Evolutionary conservation across 805 yeast genomes (phyloP), one percentile per base, ranked within the genome.

Genomic region (Suhomyces sp.): DNA sequence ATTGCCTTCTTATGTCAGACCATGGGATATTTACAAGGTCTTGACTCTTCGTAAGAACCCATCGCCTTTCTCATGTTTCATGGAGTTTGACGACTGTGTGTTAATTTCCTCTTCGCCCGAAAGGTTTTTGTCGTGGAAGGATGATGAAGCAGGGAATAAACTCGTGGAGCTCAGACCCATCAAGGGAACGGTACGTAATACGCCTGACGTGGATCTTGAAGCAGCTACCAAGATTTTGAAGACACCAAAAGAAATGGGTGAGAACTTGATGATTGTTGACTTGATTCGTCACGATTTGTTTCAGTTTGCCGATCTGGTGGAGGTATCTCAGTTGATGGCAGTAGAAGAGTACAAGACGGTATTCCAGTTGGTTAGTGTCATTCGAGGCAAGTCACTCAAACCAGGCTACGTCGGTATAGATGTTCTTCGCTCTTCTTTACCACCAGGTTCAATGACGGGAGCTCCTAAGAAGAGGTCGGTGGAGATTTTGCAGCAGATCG

Each of bases 401-500:
- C 45, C 54, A 9, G 71, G 62, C 2, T 84, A 79, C 58, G 72
- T 78, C 10, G 99, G 98, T 0, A 72, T 92, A 23, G 98, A 94
- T 65, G 73, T 93, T 2, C 76, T 94, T 10, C 80, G 83, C 19
- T 83, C 83, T 54, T 84, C 97, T 0, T 73, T 96, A 35, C 99
- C 99, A 2, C 97, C 99, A 0, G 99, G 99, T 0, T 93, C 98
- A 0, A 94, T 94, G 99, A 94, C 99, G 0, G 99, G 99, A 2
- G 99, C 99, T 0, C 99, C 99, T 2, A 94, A 94, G 72, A 88
- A 86, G 60, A 79, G 97, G 54, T 90, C 97, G 0, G 96, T 94
- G 5, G 94, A 93, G 67, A 67, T 96, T 4, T 74, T 94, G 27
- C 88, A 86, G 55, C 64, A 66, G 0, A 67, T 87, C 5, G 94